Base-by-base conservation (phyloP, 768 basidiomycete genomes). In the Tulasnella sp. region DNA sequence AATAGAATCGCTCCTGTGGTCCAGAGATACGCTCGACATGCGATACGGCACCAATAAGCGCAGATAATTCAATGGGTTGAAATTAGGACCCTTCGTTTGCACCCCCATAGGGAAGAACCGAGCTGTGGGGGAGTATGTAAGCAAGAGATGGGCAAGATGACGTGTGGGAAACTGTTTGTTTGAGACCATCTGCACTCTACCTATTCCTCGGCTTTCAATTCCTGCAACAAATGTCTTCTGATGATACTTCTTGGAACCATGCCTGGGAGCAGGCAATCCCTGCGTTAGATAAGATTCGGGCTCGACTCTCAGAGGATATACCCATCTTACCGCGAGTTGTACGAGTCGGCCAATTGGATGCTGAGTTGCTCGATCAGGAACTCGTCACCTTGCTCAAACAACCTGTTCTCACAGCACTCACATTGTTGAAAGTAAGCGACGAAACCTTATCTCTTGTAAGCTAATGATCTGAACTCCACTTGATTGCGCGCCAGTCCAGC, bases 341-440 rank as follows among this genome's bases (percentile, higher is more conserved):
- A 24, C 86, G 93, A 45, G 91, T 98, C 50, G 86, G 88, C 7
- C 89, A 95, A 70, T 81, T 97, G 55, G 95, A 98, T 70, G 83
- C 94, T 2, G 86, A 91, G 65, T 77, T 94, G 23, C 78, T 97
- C 50, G 95, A 98, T 73, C 81, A 84, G 64, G 92, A 96, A 63
- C 80, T 98, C 17, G 81, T 86, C 30, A 78, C 83, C 27, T 73
- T 96, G 61, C 77, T 98, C 30, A 82, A 81, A 66, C 88, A 88
- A 56, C 93, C 92, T n/a, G 70, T 97, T 50, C 74, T 76, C 63
- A 85, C 79, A 61, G 83, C 92, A 1, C 71, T 95, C 21, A 76
- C 78, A 24, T 72, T 83, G 13, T 73, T 89, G 51, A 80, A 80
- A 64, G 90, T 91, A 71, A 63, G 82, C 71, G 3, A 11, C 3